A percentile compares a stretch with the other conserved stretches of the same genome.
Evolutionary conservation across 192 early-diverging fungal genomes (phyloP).

Genomic region (Paraglomus occultum): DNA sequence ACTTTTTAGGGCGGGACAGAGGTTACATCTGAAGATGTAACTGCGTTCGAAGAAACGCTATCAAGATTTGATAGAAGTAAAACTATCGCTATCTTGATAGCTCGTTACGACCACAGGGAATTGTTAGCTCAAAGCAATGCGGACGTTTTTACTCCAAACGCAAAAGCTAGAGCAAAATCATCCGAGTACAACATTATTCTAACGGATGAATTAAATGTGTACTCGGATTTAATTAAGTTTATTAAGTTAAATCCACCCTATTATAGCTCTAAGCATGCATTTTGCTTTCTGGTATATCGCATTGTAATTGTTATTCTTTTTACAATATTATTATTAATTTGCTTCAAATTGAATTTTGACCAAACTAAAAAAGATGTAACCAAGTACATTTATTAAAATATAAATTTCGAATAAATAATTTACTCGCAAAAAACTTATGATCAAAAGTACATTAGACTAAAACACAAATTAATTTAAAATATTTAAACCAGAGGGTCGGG

Average conservation of each 20-base stretch:
- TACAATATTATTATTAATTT: too few species aligned
- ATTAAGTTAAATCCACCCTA: neutral
- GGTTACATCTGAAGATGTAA: neutral
- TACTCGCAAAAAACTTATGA: too few species aligned
- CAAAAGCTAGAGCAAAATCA: constrained; percentile 4
- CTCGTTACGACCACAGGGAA: neutral
- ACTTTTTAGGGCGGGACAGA: neutral
- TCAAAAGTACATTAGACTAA: too few species aligned
- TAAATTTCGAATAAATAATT: too few species aligned
- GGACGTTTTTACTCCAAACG: neutral
- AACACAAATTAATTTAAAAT: too few species aligned
- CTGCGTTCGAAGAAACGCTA: constrained; percentile 4
- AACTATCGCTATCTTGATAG: constrained; percentile 14
- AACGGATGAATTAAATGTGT: constrained; percentile 10
- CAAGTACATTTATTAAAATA: too few species aligned
- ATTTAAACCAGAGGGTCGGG: too few species aligned
- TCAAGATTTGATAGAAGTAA: neutral
- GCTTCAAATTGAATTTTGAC: too few species aligned
- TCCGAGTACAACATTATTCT: constrained; percentile 16
- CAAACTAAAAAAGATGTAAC: too few species aligned
- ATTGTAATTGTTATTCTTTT: too few species aligned
- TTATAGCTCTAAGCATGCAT: too few species aligned
- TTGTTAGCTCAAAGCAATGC: neutral
- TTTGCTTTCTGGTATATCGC: too few species aligned
- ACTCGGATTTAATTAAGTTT: constrained; percentile 9